Percentiles rank a stretch among this genome's conserved stretches.
Conservation (phyloP, 1,284 basidiomycete species). For the Porogramme epimiltina region DNA sequence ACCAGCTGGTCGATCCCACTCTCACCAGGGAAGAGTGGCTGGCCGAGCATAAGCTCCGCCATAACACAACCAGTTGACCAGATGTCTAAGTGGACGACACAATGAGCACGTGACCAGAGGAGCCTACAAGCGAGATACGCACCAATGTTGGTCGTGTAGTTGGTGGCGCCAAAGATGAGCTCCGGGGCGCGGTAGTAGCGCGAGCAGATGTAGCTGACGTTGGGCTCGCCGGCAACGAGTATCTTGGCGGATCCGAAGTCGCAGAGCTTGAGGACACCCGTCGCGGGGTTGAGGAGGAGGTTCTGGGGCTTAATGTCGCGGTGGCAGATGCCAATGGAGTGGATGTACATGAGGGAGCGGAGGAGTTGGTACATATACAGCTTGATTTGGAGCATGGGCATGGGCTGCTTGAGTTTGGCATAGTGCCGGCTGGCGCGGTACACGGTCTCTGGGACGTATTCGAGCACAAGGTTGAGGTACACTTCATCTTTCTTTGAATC, state of each 20-base stretch:
- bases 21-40: constrained; percentile 98
- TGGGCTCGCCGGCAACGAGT: constrained; percentile 95
- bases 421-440: constrained; percentile 99
- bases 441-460: constrained; percentile 99
- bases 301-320: constrained; percentile 99
- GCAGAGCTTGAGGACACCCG: constrained; percentile 96
- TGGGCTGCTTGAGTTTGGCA: constrained; percentile 99
- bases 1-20: constrained; percentile 99
- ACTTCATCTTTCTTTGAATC: constrained; percentile 93
- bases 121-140: constrained; percentile 33
- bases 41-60: constrained; percentile 99
- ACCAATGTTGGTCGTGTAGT: constrained; percentile 99
- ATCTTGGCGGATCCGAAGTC: constrained; percentile 99
- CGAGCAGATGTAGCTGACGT: constrained; percentile 99
- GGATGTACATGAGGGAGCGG: constrained; percentile 96
- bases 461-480: constrained; percentile 98
- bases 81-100: constrained; percentile 72
- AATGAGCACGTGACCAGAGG: background rate
- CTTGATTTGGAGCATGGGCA: constrained; percentile 99
- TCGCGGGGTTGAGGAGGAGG: constrained; percentile 93
- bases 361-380: constrained; percentile 98
- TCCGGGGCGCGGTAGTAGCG: constrained; percentile 99
- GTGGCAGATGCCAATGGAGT: constrained; percentile 97
- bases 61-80: constrained; percentile 99
- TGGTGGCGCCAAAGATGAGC: constrained; percentile 99